Conservation (phyloP, 257 asterid species). For the Scutellaria galericulata region DNA sequence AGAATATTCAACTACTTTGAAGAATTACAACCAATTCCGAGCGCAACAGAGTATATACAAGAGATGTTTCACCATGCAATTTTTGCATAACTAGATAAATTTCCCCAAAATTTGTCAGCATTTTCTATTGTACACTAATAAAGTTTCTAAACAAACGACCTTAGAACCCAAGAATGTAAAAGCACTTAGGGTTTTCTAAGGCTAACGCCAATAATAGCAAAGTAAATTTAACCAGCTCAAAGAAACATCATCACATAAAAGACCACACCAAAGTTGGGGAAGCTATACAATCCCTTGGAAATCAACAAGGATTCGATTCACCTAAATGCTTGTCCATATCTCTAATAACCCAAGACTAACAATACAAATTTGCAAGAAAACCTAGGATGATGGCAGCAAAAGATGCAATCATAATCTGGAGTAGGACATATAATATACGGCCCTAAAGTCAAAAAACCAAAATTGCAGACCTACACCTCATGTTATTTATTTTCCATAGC, state of each 20-base stretch:
- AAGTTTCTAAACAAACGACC: too few species aligned
- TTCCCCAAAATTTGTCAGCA: too few species aligned
- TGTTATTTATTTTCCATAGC: constrained; percentile 14
- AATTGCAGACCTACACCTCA: constrained; percentile 26
- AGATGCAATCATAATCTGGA: constrained; percentile 18
- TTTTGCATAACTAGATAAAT: too few species aligned
- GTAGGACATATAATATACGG: constrained; percentile 15
- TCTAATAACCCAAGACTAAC: constrained; percentile 20
- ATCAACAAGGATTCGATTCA: constrained; percentile 1
- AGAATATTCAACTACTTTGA: too few species aligned
- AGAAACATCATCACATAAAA: not conserved
- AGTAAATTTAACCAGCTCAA: constrained; percentile 12
- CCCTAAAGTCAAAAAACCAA: constrained; percentile 15
- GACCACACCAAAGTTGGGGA: not conserved
- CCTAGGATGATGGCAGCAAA: constrained; percentile 17
- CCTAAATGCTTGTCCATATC: constrained; percentile 22
- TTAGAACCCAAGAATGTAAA: not conserved
- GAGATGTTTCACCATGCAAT: too few species aligned
- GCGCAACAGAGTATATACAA: too few species aligned
- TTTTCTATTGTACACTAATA: too few species aligned
- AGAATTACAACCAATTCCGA: too few species aligned
- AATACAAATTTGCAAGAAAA: constrained; percentile 13
- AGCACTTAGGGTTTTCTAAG: not conserved
- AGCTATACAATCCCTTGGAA: constrained; percentile 33
- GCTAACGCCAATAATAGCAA: not conserved